Percentiles rank a stretch among this genome's conserved stretches.
These are phyloP conservation scores for Mollisia scopiformis DNA, from an alignment of 2,329 filamentous ascomycete genomes.

Conservation along the genomic window DNA sequence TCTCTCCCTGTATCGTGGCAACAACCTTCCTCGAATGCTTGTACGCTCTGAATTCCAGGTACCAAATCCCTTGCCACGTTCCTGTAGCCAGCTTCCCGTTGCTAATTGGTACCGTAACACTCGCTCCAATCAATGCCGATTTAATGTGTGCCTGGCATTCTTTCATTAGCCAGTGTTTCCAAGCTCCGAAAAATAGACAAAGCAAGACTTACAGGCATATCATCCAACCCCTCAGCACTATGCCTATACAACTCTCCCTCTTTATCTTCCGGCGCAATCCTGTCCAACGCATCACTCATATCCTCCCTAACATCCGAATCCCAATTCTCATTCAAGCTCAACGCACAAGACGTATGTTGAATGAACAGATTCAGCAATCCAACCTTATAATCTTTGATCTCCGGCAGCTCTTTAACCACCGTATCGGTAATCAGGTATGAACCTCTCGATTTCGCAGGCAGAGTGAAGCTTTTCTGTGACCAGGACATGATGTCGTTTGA, in stretches of 20 bases:
- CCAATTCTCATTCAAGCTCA: conserved; percentile 92
- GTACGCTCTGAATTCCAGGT: conserved; percentile 80
- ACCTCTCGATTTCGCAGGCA: conserved; percentile 77
- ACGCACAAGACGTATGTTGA: conserved; percentile 91
- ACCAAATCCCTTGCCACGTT: conserved; percentile 91
- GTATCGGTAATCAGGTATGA: conserved; percentile 88
- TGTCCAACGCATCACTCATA: conserved; percentile 88
- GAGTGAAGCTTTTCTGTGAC: conserved; percentile 83
- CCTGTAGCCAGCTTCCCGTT: conserved; percentile 76
- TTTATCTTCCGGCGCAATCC: conserved; percentile 82
- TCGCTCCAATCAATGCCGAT: conserved; percentile 84
- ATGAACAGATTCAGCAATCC: conserved; percentile 88
- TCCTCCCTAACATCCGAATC: conserved; percentile 84
- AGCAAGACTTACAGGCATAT: conserved; percentile 75
- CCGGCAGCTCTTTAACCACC: conserved; percentile 72
- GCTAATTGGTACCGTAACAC: conserved; percentile 86
- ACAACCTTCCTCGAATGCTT: conserved; percentile 83
- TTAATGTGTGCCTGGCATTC: conserved; percentile 82
- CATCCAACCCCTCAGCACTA: conserved; percentile 83
- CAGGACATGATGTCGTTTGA: conserved; percentile 60
- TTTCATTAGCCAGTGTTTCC: not conserved
- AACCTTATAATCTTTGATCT: conserved; percentile 81
- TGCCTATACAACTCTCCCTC: conserved; percentile 82
- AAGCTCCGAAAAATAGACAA: not conserved
- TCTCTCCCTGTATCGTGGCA: conserved; percentile 92